A percentile compares a stretch with the other conserved stretches of the same genome.
phyloP scores from a whole-genome alignment of 768 basidiomycete species.

The Pleurotus platypus region DNA sequence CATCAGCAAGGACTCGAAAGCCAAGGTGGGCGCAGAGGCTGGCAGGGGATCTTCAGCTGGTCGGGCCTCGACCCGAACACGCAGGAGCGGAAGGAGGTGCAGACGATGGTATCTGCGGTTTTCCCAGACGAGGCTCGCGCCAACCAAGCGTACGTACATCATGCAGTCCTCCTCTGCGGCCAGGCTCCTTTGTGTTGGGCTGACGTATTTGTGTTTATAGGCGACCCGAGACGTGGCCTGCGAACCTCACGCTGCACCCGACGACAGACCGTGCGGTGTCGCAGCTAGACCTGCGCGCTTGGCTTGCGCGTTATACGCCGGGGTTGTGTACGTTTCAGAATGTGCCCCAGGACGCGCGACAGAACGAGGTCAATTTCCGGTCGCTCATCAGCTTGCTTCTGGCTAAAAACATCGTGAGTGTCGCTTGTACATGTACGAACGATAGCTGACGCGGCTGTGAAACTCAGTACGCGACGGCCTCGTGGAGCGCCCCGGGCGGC shows the following conservation, averaged over 20 bases:
- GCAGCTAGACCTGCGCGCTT: slow-evolving; percentile 34
- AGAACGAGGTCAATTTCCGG: slow-evolving; percentile 41
- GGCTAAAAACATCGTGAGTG: slow-evolving; percentile 42
- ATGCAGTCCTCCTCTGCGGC: slow-evolving; percentile 25
- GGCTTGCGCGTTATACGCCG: slow-evolving; percentile 42
- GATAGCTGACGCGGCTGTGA: neutral
- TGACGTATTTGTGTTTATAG: slow-evolving; percentile 26
- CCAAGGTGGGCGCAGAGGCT: slow-evolving; percentile 15
- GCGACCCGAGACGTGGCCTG: slow-evolving; percentile 52
- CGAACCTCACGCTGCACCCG: slow-evolving; percentile 33
- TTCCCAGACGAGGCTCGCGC: slow-evolving; percentile 13
- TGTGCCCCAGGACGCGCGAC: slow-evolving; percentile 24
- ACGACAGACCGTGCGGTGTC: slow-evolving; percentile 39
- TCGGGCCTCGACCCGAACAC: slow-evolving; percentile 30
- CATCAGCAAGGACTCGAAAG: too few species aligned
- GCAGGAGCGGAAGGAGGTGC: slow-evolving; percentile 36
- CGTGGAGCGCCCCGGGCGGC: slow-evolving; percentile 32
- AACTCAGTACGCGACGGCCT: slow-evolving; percentile 34
- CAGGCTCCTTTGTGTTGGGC: neutral
- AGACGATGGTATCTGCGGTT: slow-evolving; percentile 33
- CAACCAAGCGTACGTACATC: slow-evolving; percentile 1
- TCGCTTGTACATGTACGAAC: neutral
- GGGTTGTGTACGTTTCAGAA: slow-evolving; percentile 39
- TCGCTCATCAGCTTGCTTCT: slow-evolving; percentile 37
- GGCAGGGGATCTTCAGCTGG: slow-evolving; percentile 50